Conservation (phyloP, 768 basidiomycete species). For the Suillus ampliporus region DNA sequence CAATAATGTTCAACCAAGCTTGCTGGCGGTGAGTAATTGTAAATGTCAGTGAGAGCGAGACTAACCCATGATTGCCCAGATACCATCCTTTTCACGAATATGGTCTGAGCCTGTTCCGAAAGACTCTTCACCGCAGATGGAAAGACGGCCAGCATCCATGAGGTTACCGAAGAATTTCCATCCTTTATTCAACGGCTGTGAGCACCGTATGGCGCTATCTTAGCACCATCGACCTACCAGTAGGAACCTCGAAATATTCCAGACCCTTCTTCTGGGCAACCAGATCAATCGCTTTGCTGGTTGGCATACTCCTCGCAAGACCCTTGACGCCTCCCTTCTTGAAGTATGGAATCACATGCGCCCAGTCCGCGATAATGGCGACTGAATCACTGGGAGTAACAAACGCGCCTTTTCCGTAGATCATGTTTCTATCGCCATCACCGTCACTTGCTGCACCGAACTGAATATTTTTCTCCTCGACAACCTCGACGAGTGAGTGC, state of each 20-base stretch:
- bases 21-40: conserved; percentile 13
- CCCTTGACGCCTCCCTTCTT: conserved; percentile 90
- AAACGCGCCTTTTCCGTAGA: conserved; percentile 97
- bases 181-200: conserved; percentile 50
- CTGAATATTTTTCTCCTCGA: conserved; percentile 82
- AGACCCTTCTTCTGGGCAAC: conserved; percentile 94
- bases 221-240: conserved; percentile 56
- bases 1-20: conserved; percentile 99
- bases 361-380: conserved; percentile 98
- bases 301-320: conserved; percentile 96
- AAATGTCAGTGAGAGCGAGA: conserved; percentile 16
- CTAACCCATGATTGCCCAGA: conserved; percentile 96
- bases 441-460: conserved; percentile 98
- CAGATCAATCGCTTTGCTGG: conserved; percentile 93
- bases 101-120: conserved; percentile 99
- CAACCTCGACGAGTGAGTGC: conserved; percentile 88
- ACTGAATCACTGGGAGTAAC: conserved; percentile 98
- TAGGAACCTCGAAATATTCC: conserved; percentile 95
- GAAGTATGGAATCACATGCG: conserved; percentile 91
- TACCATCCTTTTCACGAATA: conserved; percentile 98
- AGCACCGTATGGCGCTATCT: conserved; percentile 4
- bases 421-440: conserved; percentile 99
- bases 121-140: conserved; percentile 98
- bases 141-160: conserved; percentile 97
- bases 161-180: conserved; percentile 99